Base-by-base conservation (phyloP, 441 rosid genomes). In the Macaranga tanarius region DNA sequence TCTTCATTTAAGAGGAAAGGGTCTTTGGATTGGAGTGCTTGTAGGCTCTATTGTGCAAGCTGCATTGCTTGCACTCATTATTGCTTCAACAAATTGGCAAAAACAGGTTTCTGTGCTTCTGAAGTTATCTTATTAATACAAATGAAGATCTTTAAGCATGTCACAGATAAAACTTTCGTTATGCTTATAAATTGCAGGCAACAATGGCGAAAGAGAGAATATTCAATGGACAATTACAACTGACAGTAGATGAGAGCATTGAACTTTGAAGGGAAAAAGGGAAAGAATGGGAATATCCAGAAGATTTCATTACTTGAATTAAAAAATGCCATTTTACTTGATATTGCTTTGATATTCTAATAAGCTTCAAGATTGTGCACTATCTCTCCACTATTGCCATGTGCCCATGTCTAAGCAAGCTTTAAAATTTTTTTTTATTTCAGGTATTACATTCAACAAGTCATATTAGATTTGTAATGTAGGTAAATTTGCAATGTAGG, bases 1-100 rank as follows among this genome's bases (percentile, higher is more conserved):
- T 16, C 56, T 62, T 25, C 75, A 80, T 64, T 28, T 82, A 11
- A 72, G 80, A 84, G 90, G 79, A 2, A 81, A 77, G 72, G 93
- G 93, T 22, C 90, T 89, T 70, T 87, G 87, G 92, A 76, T 81
- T 22, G 92, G 92, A 48, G 26, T 83, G 13, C 12, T 85, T 62
- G 7, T 75, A 1, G 92, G 90, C 10, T 65, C 85, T 9, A 61
- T 54, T 10, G 67, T 72, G 31, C 88, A 88, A 78, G 64, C 67
- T 1, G 40, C 58, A 17, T 67, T 81, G 58, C 81, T 84, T 34
- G 76, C 77, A 42, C 67, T 82, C 51, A 73, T 87, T 6, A 73
- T 82, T 0, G 63, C 16, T 15, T 34, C 76, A 51, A 83, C 83
- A 42, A 73, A 85, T 57, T 88, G 91, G 92, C 65, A 78, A 52